Base-by-base conservation (phyloP, 2,329 filamentous ascomycete species). In the Aspergillus sp. region DNA sequence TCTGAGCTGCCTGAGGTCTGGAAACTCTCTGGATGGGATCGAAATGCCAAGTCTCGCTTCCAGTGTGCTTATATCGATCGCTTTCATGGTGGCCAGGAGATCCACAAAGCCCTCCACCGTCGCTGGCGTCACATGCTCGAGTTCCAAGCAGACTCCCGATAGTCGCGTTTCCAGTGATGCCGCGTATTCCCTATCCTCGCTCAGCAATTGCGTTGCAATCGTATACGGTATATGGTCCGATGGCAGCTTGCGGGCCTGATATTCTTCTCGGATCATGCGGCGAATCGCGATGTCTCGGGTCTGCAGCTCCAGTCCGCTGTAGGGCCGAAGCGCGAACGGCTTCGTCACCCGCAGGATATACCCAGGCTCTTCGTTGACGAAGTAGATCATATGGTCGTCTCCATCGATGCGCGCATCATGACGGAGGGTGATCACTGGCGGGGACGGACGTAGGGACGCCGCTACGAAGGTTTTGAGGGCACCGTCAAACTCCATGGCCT, bases 321-420 rank as follows among this genome's bases (percentile, higher is more conserved):
- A 14, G 3, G 7, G 7, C 4, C 40, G 47, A 19, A 43, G 11
- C 16, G 11, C 3, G 5, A 29, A 29, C 3, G 47, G 47, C 11
- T 49, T 49, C n/a, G 47, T 49, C 13, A 49, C 40, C 1, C 47
- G 47, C 4, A 49, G 11, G 1, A 49, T 29, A 2, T 49, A 17
- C 1, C 3, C 6, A 2, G 47, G 34, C 0, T 20, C 19, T 31
- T 49, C 36, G 9, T 16, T 6, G 16, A 49, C 34, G 10, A 20
- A 29, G 40, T 44, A 49, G 38, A 49, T 44, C 47, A 49, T 43
- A 29, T 49, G 47, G 23, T 44, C 47, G 29, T 49, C 47, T 17
- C 47, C 47, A 21, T 49, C 47, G 14, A 49, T 44, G 25, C 25
- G 25, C 11, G 25, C 1, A 10, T 29, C 25, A 29, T 29, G 25